Evolutionary conservation across 495 filamentous ascomycete genomes (phyloP), one percentile per base, ranked within the genome.

Genomic region (Entonaema liquescens): DNA sequence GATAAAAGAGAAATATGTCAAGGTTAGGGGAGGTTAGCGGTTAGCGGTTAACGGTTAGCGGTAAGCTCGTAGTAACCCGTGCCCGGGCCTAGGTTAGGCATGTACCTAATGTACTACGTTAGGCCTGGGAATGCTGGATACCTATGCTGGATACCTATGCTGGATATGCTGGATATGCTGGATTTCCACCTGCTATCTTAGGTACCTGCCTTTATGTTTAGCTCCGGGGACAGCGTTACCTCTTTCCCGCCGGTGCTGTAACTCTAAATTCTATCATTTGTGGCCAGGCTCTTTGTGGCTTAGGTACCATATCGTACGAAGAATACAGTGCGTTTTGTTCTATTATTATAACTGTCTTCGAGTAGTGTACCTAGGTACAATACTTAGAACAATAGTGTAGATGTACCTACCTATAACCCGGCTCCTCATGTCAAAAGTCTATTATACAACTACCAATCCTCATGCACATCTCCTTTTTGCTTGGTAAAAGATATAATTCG

Each of bases 181-280:
- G n/a, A 28, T 19, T 52, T 12, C 25, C 23, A 52, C 49, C 25
- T 26, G 21, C 3, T 12, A 26, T 15, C 21, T 28, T 52, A 53
- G 25, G 49, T 53, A 52, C 25, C 49, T 52, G 3, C 21, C 49
- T 52, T 52, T 25, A 50, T 25, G 38, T n/a, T 17, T 40, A 40
- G 38, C 38, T 2, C 15, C 15, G 38, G 38, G 17, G 1, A 40
- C 15, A 40, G 15, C 36, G 17, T 40, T 50, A 17, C n/a, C 29
- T 31, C 25, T 13, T 26, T 25, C 49, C 26, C 5, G 4, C 23
- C 12, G 31, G 36, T 42, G 13, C 65, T 57, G 38, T 33, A 35
- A 56, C 49, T n/a, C n/a, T 31, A 31, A 7, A 7, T 31, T 57
- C 21, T 68, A 50, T 68, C 50, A 68, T 33, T 13, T n/a, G n/a